Conservation (phyloP, 441 rosid genomes). For the Rhodomyrtus psidioides region DNA sequence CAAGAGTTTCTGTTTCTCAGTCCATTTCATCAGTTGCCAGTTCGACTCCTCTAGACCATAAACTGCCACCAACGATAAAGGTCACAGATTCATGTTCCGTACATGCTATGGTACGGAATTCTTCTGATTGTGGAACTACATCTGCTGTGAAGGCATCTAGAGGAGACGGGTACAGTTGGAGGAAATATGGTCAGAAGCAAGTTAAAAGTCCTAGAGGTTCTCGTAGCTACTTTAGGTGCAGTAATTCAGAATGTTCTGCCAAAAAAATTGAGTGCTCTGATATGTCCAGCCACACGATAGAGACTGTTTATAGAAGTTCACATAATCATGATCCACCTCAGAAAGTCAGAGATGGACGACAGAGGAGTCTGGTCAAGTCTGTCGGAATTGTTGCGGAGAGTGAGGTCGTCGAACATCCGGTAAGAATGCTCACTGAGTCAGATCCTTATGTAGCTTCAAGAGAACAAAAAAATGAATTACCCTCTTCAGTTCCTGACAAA, state of each 20-base stretch:
- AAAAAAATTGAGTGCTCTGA: conserved; percentile 84
- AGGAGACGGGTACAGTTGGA: conserved; percentile 91
- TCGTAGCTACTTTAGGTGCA: conserved; percentile 91
- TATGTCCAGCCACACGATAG: conserved; percentile 53
- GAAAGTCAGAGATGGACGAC: conserved; percentile 38
- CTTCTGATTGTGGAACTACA: conserved; percentile 13
- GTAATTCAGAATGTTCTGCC: conserved; percentile 62
- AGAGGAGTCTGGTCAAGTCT: conserved; percentile 32
- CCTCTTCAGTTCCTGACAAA: conserved; percentile 22
- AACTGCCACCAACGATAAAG: conserved; percentile 10
- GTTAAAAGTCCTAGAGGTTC: conserved; percentile 90
- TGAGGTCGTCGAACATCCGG: conserved; percentile 22
- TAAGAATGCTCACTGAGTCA: conserved; percentile 21
- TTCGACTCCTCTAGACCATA: conserved; percentile 36
- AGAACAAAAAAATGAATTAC: conserved; percentile 31
- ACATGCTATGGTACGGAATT: conserved; percentile 14
- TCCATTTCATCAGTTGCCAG: conserved; percentile 35
- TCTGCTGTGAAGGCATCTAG: conserved; percentile 33
- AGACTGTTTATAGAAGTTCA: conserved; percentile 73
- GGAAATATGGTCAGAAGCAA: conserved; percentile 99
- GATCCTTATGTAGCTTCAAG: conserved; percentile 38
- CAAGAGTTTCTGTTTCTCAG: conserved; percentile 50
- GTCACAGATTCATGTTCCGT: conserved; percentile 17
- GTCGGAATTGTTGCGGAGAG: conserved; percentile 20
- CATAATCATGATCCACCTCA: conserved; percentile 87